Base-by-base conservation (phyloP, 768 basidiomycete genomes). In the Termitomyces bulborhizus region DNA sequence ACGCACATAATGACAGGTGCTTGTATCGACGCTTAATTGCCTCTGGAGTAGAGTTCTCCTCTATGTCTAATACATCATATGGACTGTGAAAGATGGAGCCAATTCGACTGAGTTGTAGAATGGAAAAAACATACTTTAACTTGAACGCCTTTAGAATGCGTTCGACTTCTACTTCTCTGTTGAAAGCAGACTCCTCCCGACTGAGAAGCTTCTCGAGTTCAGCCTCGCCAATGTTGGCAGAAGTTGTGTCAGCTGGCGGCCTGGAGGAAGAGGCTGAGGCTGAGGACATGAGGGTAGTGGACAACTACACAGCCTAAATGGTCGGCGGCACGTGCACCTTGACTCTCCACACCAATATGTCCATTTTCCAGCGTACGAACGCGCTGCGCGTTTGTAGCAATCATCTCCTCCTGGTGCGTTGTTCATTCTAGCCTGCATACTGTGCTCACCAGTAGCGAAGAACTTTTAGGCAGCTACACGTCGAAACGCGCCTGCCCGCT, bases 111-210 rank as follows among this genome's bases (percentile, higher is more conserved):
- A 36, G 12, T 39, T 15, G 11, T 32, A 55, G 12, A 36, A 41
- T 18, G 45, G 37, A 39, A 45, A 45, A 18, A 27, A 72, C 84
- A 61, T 56, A 96, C 94, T 98, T 99, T 63, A 98, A 80, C 70
- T 93, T 98, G 82, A 99, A 98, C 0, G 95, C 87, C 63, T 85
- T 88, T 47, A 98, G 74, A 60, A 99, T 93, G 26, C 97, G 84
- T 55, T 96, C 92, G 12, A 93, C 90, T 67, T 93, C 91, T 26
- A 91, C 73, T 69, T 93, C 92, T 29, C 92, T 81, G 63, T 92
- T 88, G 66, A 93, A 88, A 4, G 89, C 90, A 13, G 86, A 86
- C 0, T 90, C 89, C 64, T 93, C 90, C 53, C 88, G 76, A 50
- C 77, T 86, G 44, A 93, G 76, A 5, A 93, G 72, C 68, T 85